Evolutionary conservation across 73 alveolate species (phyloP).

Genomic region (Blepharisma stoltei): DNA sequence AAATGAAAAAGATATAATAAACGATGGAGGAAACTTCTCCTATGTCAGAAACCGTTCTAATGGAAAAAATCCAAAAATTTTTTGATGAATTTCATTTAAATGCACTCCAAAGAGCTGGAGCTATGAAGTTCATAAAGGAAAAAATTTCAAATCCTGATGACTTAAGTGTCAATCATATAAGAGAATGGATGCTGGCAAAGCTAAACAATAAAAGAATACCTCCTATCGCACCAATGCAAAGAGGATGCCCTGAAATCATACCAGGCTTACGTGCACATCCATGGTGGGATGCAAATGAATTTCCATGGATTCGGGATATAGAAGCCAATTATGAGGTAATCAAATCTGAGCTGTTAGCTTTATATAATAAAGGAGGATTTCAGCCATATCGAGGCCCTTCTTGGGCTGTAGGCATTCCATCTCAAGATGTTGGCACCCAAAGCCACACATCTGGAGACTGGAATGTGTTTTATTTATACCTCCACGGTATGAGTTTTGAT

Average conservation of each 20-base stretch:
- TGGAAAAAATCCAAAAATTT: slow-evolving; percentile 48
- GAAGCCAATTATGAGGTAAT: slow-evolving; percentile 51
- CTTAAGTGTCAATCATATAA: slow-evolving; percentile 42
- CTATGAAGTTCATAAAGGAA: slow-evolving; percentile 62
- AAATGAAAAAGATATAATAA: too few species aligned
- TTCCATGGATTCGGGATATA: slow-evolving; percentile 62
- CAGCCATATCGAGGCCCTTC: slow-evolving; percentile 84
- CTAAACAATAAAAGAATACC: slow-evolving; percentile 53
- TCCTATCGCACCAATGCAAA: slow-evolving; percentile 53
- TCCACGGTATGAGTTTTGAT: slow-evolving; percentile 70
- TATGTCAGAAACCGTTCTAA: not conserved
- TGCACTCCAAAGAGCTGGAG: slow-evolving; percentile 56
- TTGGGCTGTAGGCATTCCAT: slow-evolving; percentile 61
- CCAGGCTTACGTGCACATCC: slow-evolving; percentile 70
- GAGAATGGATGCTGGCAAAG: slow-evolving; percentile 74
- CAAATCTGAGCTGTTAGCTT: slow-evolving; percentile 52
- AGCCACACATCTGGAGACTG: slow-evolving; percentile 79
- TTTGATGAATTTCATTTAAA: slow-evolving; percentile 54
- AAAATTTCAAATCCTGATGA: slow-evolving; percentile 53
- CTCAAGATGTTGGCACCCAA: slow-evolving; percentile 66
- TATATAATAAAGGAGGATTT: slow-evolving; percentile 62
- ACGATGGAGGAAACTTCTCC: not conserved
- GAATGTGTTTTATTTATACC: slow-evolving; percentile 80
- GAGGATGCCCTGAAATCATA: slow-evolving; percentile 83
- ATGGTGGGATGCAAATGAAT: slow-evolving; percentile 67